Evolutionary conservation across 805 yeast genomes (phyloP), one percentile per base, ranked within the genome.

Genomic region (Yamadazyma philogaea): DNA sequence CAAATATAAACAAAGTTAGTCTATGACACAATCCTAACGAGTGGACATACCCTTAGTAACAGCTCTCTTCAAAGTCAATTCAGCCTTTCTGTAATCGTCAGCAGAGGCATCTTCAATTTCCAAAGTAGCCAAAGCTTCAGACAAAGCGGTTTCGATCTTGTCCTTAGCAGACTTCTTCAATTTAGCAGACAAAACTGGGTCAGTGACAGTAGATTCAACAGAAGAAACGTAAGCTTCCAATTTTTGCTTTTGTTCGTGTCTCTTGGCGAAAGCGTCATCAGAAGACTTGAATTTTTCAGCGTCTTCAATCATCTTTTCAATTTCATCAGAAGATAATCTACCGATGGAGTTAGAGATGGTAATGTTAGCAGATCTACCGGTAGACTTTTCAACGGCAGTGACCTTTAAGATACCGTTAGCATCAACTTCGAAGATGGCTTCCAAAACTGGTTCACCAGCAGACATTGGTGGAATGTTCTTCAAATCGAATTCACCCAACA

Each of bases 11-110:
- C 39, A 43, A 35, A 21, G 37, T 22, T 16, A 36, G 30, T 33
- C 32, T n/a, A 44, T n/a, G 30, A 40, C 37, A 27, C 21, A 22
- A 26, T 41, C 75, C 82, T 84, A 86, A 82, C 96, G 96, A 74
- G 96, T 81, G 63, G 96, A 86, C 89, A 90, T 87, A 73, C 97
- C 97, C 82, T 89, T 91, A 81, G 96, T 91, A 72, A 91, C 97
- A 68, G 91, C 96, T 77, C 99, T 87, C 89, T 93, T 93, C 74
- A 93, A 87, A 74, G 89, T 84, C 72, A 93, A 88, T 82, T 93
- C 98, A 68, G 99, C 98, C 85, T 88, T 93, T 85, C 98, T 87
- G 80, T 78, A 82, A 75, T 90, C 97, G 68, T 93, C 99, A 70
- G 96, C 91, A 62, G 95, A 66, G 50, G 96, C 81, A 60, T 93